A percentile compares a stretch with the other conserved stretches of the same genome.
phyloP scores from a whole-genome alignment of 257 asterid genomes.

The Mentha longifolia region DNA sequence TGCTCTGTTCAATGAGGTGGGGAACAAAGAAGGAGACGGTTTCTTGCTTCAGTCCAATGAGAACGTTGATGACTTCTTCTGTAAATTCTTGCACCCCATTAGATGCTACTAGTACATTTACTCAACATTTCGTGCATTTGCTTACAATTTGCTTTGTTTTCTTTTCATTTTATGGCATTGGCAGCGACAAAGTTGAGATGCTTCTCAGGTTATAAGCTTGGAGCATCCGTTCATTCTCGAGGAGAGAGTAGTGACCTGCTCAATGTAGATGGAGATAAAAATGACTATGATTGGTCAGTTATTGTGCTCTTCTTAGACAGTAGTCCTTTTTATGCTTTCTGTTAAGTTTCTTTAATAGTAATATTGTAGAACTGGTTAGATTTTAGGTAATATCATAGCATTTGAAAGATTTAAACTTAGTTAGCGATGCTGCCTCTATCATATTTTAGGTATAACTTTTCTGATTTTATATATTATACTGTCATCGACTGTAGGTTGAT shows the following conservation, averaged over 20 bases:
- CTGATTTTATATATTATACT: slow-evolving; percentile 19
- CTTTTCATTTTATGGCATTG: slow-evolving; percentile 35
- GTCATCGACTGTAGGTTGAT: slow-evolving; percentile 59
- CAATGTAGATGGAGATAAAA: slow-evolving; percentile 81
- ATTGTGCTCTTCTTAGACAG: slow-evolving; percentile 29
- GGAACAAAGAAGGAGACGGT: slow-evolving; percentile 72
- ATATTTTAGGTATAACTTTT: slow-evolving; percentile 5
- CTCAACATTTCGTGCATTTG: neutral
- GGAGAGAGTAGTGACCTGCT: slow-evolving; percentile 91
- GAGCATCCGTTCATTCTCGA: slow-evolving; percentile 70
- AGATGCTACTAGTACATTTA: slow-evolving; percentile 34
- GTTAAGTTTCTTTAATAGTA: slow-evolving; percentile 6
- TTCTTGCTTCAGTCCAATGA: slow-evolving; percentile 92
- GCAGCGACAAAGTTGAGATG: slow-evolving; percentile 69
- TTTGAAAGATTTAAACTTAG: neutral
- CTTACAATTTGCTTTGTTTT: slow-evolving; percentile 29
- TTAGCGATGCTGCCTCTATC: slow-evolving; percentile 3
- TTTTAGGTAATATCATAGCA: neutral
- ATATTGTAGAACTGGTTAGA: neutral
- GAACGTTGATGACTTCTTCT: slow-evolving; percentile 73
- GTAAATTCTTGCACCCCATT: slow-evolving; percentile 55
- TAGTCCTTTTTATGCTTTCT: slow-evolving; percentile 16
- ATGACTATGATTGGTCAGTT: slow-evolving; percentile 91
- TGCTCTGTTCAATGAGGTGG: slow-evolving; percentile 86
- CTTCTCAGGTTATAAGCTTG: slow-evolving; percentile 69